These are phyloP conservation scores for Aegilops speltoides DNA, from an alignment of 176 grass and related monocot species.

Conservation along the genomic window DNA sequence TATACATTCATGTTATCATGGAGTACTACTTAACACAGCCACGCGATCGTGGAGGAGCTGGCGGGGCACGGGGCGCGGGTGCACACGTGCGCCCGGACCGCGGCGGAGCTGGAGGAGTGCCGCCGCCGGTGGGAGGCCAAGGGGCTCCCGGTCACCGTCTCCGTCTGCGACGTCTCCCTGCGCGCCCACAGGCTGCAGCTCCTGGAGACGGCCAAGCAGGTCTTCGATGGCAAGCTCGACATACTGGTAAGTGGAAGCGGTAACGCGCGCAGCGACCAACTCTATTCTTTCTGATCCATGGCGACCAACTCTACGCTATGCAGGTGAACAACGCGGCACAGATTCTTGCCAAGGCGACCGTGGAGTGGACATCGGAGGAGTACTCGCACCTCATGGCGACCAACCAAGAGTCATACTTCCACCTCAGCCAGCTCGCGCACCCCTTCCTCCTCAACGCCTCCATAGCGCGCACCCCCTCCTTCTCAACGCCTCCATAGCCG, in stretches of 20 bases:
- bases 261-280: too few species aligned
- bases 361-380: neutral
- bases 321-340: slow-evolving; percentile 28
- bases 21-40: neutral
- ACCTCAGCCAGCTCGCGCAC: neutral
- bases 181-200: neutral
- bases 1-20: too few species aligned
- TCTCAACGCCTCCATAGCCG: neutral
- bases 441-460: neutral
- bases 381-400: neutral
- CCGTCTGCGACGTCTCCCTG: neutral
- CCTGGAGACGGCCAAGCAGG: neutral
- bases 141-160: neutral
- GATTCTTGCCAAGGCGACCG: neutral
- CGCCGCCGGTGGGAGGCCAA: neutral
- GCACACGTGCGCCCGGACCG: slow-evolving; percentile 5
- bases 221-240: neutral
- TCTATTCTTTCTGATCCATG: too few species aligned
- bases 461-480: neutral
- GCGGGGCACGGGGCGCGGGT: neutral
- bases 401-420: neutral
- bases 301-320: too few species aligned
- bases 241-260: neutral
- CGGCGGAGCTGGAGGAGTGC: slow-evolving; percentile 6
- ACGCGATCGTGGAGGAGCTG: slow-evolving; percentile 3